These are phyloP conservation scores for Xylariaceae sp. DNA, from an alignment of 2,329 filamentous ascomycete genomes.

Conservation along the genomic window DNA sequence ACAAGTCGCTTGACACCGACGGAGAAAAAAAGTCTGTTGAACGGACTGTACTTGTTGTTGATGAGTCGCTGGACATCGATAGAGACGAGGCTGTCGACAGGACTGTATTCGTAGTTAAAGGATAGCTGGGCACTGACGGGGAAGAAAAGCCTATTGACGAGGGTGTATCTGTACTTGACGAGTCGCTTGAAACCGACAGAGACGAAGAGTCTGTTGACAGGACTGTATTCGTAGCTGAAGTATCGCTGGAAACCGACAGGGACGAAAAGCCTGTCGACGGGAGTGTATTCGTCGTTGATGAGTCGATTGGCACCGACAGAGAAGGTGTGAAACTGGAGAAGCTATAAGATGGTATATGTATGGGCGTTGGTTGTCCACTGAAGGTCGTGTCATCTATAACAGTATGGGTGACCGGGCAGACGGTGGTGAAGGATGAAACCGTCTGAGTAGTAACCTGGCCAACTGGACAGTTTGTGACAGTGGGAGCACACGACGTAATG, in stretches of 20 bases:
- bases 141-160: slow-evolving; percentile 17
- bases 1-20: background rate
- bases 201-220: background rate
- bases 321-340: slow-evolving; percentile 5
- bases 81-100: background rate
- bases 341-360: background rate
- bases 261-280: background rate
- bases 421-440: slow-evolving; percentile 30
- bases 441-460: slow-evolving; percentile 30
- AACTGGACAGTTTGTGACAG: slow-evolving; percentile 28
- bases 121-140: background rate
- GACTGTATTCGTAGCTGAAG: background rate
- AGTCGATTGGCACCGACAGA: background rate
- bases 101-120: background rate
- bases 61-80: background rate
- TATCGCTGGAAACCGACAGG: background rate
- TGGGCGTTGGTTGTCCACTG: slow-evolving; percentile 14
- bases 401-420: slow-evolving; percentile 31
- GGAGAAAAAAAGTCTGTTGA: background rate
- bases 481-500: slow-evolving; percentile 27
- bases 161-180: background rate
- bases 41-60: slow-evolving; percentile 2
- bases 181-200: background rate
- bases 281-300: background rate
- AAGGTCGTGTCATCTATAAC: slow-evolving; percentile 29